These are phyloP conservation scores for Plectosphaerella plurivora DNA, from an alignment of 2,329 filamentous ascomycete genomes.

Conservation along the genomic window DNA sequence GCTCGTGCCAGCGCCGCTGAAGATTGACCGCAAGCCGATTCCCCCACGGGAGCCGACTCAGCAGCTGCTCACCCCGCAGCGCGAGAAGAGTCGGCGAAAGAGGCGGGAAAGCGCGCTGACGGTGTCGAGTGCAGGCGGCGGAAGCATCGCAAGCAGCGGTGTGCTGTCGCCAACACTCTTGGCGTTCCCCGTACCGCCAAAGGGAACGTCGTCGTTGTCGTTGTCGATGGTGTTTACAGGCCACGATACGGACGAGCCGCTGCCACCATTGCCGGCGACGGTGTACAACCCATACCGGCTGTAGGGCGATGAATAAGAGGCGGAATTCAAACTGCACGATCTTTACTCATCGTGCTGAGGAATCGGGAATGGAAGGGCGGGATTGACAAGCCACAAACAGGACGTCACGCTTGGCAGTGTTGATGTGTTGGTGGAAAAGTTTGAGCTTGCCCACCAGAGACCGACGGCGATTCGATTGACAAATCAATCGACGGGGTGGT, in stretches of 20 bases:
- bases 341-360: too few relatives aligned
- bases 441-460: too few relatives aligned
- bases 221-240: not conserved
- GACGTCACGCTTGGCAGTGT: too few relatives aligned
- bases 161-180: constrained; percentile 6
- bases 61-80: constrained; percentile 3
- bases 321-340: too few relatives aligned
- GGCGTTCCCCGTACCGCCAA: constrained; percentile 2
- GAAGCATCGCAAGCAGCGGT: constrained; percentile 4
- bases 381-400: too few relatives aligned
- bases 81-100: constrained; percentile 1
- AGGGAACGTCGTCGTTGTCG: not conserved
- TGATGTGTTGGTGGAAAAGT: too few relatives aligned
- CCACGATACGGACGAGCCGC: not conserved
- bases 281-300: not conserved
- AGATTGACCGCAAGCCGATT: constrained; percentile 7
- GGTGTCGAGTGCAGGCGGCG: constrained; percentile 1
- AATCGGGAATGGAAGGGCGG: too few relatives aligned
- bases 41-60: constrained; percentile 2
- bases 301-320: not conserved
- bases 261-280: not conserved
- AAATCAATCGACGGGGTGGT: too few relatives aligned
- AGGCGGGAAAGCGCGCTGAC: not conserved
- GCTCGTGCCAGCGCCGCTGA: constrained; percentile 3
- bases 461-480: too few relatives aligned